phyloP scores from a whole-genome alignment of 805 yeast species.

The Schwanniomyces pseudopolymorphus region DNA sequence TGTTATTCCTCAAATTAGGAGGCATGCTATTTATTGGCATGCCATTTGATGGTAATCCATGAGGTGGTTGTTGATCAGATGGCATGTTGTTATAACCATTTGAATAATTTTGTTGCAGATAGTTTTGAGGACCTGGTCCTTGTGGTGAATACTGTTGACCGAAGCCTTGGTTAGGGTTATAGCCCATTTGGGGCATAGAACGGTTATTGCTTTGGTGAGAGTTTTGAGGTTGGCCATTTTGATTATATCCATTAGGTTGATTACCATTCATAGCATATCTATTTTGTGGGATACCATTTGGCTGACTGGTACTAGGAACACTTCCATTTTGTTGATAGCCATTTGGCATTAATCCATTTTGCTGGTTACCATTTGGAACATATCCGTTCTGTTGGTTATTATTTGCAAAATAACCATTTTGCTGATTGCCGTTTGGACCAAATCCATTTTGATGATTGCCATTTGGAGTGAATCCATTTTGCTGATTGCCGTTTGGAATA shows the following conservation, averaged over 20 bases:
- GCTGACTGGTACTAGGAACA: neutral
- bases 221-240: neutral
- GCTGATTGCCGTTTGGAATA: neutral
- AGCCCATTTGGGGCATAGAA: neutral
- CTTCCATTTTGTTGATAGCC: neutral
- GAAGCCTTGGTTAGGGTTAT: neutral
- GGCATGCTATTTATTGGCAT: slow-evolving; percentile 23
- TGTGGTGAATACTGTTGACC: slow-evolving; percentile 4
- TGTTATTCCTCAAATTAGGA: slow-evolving; percentile 20
- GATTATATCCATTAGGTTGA: neutral
- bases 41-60: slow-evolving; percentile 32
- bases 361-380: neutral
- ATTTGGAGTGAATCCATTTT: neutral
- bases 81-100: slow-evolving; percentile 8
- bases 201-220: slow-evolving; percentile 2
- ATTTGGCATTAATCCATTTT: neutral
- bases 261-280: neutral
- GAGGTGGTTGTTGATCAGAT: slow-evolving; percentile 29
- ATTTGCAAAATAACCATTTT: neutral
- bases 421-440: neutral
- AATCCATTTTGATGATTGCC: neutral
- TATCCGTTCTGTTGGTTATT: neutral
- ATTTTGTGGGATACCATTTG: too few species aligned
- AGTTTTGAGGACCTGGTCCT: slow-evolving; percentile 5
- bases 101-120: slow-evolving; percentile 1